These are phyloP conservation scores for Salix dunnii DNA, from an alignment of 345 rosid genomes.

Conservation along the genomic window DNA sequence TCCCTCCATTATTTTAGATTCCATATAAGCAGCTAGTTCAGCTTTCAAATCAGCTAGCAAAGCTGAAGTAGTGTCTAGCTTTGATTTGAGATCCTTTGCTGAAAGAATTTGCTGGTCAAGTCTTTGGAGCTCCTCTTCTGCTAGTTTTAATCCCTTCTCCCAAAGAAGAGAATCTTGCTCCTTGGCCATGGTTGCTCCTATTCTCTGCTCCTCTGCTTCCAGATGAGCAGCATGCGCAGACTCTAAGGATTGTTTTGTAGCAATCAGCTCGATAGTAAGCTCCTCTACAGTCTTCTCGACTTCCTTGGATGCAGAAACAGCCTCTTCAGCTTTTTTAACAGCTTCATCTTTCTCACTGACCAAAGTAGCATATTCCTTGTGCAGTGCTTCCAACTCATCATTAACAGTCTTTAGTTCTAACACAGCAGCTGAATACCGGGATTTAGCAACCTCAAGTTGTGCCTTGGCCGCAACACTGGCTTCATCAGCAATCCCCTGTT, in stretches of 20 bases:
- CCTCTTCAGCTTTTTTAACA: slow-evolving; percentile 66
- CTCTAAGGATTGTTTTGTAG: slow-evolving; percentile 73
- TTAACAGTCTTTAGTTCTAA: slow-evolving; percentile 68
- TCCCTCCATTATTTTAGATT: slow-evolving; percentile 50
- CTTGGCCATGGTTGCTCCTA: slow-evolving; percentile 74
- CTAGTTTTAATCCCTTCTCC: slow-evolving; percentile 85
- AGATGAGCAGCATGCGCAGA: slow-evolving; percentile 88
- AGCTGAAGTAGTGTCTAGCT: slow-evolving; percentile 60
- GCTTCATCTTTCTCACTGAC: slow-evolving; percentile 57
- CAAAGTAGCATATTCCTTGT: slow-evolving; percentile 52
- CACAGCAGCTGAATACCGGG: slow-evolving; percentile 68
- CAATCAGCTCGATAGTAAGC: slow-evolving; percentile 77
- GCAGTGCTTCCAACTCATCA: slow-evolving; percentile 57
- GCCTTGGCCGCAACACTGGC: slow-evolving; percentile 91
- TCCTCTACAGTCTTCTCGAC: slow-evolving; percentile 90
- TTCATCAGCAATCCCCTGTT: slow-evolving; percentile 88
- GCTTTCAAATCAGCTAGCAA: slow-evolving; percentile 73
- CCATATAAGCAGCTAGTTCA: slow-evolving; percentile 74
- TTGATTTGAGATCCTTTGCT: slow-evolving; percentile 67
- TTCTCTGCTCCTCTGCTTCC: slow-evolving; percentile 88
- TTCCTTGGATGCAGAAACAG: slow-evolving; percentile 62
- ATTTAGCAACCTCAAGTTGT: slow-evolving; percentile 89
- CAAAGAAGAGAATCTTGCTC: slow-evolving; percentile 76
- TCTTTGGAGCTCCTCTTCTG: slow-evolving; percentile 74
- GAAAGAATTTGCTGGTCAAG: slow-evolving; percentile 65